These are phyloP conservation scores for Dendrobium chrysotoxum DNA, from an alignment of 106 monocot species.

Conservation along the genomic window DNA sequence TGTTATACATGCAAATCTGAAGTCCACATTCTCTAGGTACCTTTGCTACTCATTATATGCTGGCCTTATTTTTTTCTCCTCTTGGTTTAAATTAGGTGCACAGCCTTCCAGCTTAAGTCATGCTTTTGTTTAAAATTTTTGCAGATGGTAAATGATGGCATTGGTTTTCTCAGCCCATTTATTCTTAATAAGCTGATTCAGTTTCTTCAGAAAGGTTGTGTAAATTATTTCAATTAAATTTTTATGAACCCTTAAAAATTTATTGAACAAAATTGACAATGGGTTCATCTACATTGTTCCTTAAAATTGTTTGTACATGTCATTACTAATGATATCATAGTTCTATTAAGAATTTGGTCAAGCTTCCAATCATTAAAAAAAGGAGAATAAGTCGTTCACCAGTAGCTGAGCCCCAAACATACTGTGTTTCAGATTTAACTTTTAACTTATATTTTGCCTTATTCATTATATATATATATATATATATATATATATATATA, in stretches of 20 bases:
- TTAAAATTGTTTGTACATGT: slow-evolving; percentile 2
- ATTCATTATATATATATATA: background rate
- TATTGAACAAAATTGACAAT: background rate
- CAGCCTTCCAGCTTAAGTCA: background rate
- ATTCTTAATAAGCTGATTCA: slow-evolving; percentile 78
- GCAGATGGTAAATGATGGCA: slow-evolving; percentile 77
- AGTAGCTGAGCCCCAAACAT: background rate
- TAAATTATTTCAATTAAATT: background rate
- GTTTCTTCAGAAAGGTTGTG: slow-evolving; percentile 75
- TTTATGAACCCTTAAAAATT: background rate
- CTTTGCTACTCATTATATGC: background rate
- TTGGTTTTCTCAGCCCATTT: slow-evolving; percentile 74
- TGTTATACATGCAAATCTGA: background rate
- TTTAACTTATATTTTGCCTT: background rate
- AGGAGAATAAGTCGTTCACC: background rate
- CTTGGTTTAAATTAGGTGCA: background rate
- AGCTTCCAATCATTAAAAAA: background rate
- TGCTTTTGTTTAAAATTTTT: slow-evolving; percentile 3
- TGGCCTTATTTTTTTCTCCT: background rate
- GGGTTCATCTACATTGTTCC: slow-evolving; percentile 8
- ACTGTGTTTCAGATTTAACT: background rate
- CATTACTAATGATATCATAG: background rate
- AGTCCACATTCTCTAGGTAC: background rate
- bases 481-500: too few relatives aligned
- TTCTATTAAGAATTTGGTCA: background rate